These are phyloP conservation scores for Penicillium simplicissimum DNA, from an alignment of 495 filamentous ascomycete genomes.

Conservation along the genomic window DNA sequence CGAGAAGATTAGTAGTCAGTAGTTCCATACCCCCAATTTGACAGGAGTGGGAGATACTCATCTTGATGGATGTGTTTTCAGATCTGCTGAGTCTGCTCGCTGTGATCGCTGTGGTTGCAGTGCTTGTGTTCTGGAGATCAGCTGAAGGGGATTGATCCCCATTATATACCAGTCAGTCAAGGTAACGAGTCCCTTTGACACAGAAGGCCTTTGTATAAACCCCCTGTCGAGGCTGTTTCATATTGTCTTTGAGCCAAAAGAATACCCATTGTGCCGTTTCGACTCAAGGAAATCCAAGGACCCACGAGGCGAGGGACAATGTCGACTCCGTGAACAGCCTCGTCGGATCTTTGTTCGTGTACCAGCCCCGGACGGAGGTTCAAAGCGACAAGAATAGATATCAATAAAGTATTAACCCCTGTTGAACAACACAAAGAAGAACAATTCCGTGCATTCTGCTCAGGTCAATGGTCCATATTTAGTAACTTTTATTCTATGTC, in stretches of 20 bases:
- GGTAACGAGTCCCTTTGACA: background rate
- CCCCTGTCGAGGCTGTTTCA: slow-evolving; percentile 4
- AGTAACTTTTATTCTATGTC: slow-evolving; percentile 17
- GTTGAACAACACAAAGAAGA: background rate
- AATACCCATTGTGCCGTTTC: slow-evolving; percentile 4
- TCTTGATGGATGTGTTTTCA: background rate
- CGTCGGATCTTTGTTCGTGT: slow-evolving; percentile 6
- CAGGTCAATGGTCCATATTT: slow-evolving; percentile 11
- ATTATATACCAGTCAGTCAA: slow-evolving; percentile 13
- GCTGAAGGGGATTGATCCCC: background rate
- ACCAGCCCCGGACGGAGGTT: background rate
- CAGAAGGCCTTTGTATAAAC: slow-evolving; percentile 8
- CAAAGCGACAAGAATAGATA: slow-evolving; percentile 2
- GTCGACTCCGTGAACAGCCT: background rate
- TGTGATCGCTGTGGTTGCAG: background rate
- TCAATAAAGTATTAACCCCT: background rate
- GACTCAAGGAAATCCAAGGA: background rate
- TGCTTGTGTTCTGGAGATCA: background rate
- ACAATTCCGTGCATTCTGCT: background rate
- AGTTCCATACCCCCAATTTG: background rate
- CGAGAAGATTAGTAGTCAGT: background rate
- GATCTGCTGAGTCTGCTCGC: background rate
- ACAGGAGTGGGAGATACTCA: background rate
- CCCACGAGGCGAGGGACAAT: background rate
- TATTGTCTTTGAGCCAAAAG: background rate